Conservation (phyloP, 306 rosid species). For the Carpinus viminea region DNA sequence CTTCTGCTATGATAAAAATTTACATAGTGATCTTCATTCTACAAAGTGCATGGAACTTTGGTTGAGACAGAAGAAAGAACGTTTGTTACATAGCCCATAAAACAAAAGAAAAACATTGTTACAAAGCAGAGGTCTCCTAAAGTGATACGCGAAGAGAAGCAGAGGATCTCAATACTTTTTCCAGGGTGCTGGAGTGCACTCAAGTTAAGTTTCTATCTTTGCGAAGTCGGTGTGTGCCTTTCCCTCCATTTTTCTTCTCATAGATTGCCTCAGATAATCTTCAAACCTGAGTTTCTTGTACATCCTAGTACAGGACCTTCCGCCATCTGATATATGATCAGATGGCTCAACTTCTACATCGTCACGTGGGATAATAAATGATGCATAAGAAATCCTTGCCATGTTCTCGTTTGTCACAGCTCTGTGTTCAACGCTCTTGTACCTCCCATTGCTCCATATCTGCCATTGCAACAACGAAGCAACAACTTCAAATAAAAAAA, state of each 20-base stretch:
- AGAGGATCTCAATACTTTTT: neutral
- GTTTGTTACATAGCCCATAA: too few species aligned
- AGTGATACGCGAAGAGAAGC: neutral
- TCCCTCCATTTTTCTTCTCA: slow-evolving; percentile 18
- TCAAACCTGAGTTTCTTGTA: slow-evolving; percentile 39
- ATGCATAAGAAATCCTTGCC: slow-evolving; percentile 29
- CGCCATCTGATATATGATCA: slow-evolving; percentile 28
- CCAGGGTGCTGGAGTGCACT: neutral
- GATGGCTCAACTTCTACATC: slow-evolving; percentile 44
- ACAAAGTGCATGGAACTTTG: neutral
- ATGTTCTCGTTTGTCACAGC: neutral
- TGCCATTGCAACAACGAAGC: slow-evolving; percentile 7
- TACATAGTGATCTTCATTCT: neutral
- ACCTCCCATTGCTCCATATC: slow-evolving; percentile 55
- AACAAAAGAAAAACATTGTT: neutral
- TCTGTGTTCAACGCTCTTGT: slow-evolving; percentile 37
- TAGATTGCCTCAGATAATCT: slow-evolving; percentile 23
- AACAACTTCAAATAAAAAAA: too few species aligned
- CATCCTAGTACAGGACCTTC: slow-evolving; percentile 32
- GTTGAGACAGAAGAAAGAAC: neutral
- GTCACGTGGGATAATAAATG: slow-evolving; percentile 35
- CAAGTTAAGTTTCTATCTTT: neutral
- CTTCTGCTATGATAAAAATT: neutral
- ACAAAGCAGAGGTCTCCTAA: neutral
- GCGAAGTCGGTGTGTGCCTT: slow-evolving; percentile 36